Base-by-base conservation (phyloP, 2,329 filamentous ascomycete species). In the Penicillium paneum region DNA sequence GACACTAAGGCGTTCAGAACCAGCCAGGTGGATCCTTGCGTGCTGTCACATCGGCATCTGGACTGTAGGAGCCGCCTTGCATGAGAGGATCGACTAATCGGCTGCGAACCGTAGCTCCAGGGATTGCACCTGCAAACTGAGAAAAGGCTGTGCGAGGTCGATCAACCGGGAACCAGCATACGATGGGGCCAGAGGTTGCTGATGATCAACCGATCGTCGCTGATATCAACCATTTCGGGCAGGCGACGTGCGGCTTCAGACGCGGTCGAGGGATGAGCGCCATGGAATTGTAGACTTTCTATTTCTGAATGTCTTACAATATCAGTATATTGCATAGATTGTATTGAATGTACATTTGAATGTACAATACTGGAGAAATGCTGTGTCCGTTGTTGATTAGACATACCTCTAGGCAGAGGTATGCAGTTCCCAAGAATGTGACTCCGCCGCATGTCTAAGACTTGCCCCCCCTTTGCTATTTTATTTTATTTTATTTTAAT, bases 11-110 rank as follows among this genome's bases (percentile, higher is more conserved):
- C 60, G 56, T 56, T 52, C 49, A 50, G 17, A 47, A 17, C 43
- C 31, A 48, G 47, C 34, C 29, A 44, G 49, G 57, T 57, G 61
- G 62, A 62, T 63, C 62, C 60, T 60, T 60, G 55, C 46, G 54
- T 49, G 56, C 59, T 63, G 60, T 64, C 62, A 60, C 55, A 62
- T 24, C 21, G 21, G 21, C 21, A 24, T 62, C 55, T 56, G 38
- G 50, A 39, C 44, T 28, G 26, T 46, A 29, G 38, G 47, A 56
- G 57, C 57, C 51, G 59, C 62, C 56, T 64, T 64, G 61, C 61
- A 64, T 59, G 53, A 58, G 40, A 46, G 52, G 52, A 56, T 42
- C 47, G 39, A 60, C 59, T 61, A 64, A 64, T 64, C 62, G 61
- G 62, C 56, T 54, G 49, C 31, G 39, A 44, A 58, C 56, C 41